Evolutionary conservation across 1,139 yeast genomes (phyloP).

Genomic region (Yamadazyma jaroonii): DNA sequence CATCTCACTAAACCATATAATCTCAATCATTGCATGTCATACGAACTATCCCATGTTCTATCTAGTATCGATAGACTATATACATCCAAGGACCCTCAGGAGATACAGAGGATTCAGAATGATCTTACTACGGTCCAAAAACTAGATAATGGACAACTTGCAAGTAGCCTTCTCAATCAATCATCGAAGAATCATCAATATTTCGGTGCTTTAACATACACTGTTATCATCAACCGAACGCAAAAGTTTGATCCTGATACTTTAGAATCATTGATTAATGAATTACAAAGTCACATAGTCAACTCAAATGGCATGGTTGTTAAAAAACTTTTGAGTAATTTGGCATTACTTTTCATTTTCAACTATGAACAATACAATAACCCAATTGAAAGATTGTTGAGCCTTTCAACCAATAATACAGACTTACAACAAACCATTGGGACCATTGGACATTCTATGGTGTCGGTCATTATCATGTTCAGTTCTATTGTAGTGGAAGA

Average conservation of each 20-base stretch:
- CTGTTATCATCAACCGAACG: conserved; percentile 51
- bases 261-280: conserved; percentile 9
- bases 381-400: conserved; percentile 10
- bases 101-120: conserved; percentile 47
- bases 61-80: conserved; percentile 39
- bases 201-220: conserved; percentile 71
- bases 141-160: conserved; percentile 50
- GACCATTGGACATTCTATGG: conserved; percentile 2
- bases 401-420: background rate
- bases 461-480: conserved; percentile 23
- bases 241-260: conserved; percentile 10
- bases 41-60: conserved; percentile 9
- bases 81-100: conserved; percentile 38
- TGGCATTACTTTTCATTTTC: conserved; percentile 48
- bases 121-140: conserved; percentile 54
- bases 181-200: conserved; percentile 53
- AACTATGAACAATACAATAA: conserved; percentile 19
- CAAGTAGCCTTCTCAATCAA: conserved; percentile 41
- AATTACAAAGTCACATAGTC: conserved; percentile 9
- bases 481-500: conserved; percentile 60
- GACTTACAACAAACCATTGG: background rate
- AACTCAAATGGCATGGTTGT: conserved; percentile 21
- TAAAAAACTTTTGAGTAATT: conserved; percentile 46
- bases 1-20: background rate
- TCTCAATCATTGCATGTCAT: conserved; percentile 2